A percentile compares a stretch with the other conserved stretches of the same genome.
Evolutionary conservation across 371 early-diverging fungal species (phyloP).

Genomic region (Zopfochytrium polystomum): DNA sequence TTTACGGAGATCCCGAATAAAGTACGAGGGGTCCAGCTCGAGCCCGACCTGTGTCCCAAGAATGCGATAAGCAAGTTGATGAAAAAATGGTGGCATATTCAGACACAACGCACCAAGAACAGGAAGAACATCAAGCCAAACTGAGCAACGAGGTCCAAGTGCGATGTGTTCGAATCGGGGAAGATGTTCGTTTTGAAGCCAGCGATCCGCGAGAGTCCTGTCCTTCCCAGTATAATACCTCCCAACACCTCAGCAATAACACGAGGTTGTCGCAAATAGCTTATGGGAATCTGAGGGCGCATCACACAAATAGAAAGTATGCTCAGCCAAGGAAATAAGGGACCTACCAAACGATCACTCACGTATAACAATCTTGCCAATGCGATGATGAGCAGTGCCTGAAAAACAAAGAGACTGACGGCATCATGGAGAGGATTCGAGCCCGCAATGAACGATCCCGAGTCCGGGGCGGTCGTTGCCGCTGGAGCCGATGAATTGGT

Average conservation of each 20-base stretch:
- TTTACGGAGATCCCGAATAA: constrained; percentile 21
- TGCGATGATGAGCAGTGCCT: constrained; percentile 35
- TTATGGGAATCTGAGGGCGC: constrained; percentile 21
- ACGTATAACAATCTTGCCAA: constrained; percentile 21
- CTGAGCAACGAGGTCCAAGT: constrained; percentile 4
- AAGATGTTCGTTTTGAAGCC: constrained; percentile 40
- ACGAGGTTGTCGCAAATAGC: constrained; percentile 37
- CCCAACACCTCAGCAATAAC: constrained; percentile 51
- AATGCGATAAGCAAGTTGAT: neutral
- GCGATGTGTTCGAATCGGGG: constrained; percentile 14
- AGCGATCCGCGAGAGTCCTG: constrained; percentile 29
- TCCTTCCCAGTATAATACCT: constrained; percentile 45
- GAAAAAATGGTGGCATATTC: neutral
- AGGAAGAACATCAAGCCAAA: neutral
- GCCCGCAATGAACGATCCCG: constrained; percentile 27
- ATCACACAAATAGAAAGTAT: neutral
- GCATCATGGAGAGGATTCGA: constrained; percentile 29
- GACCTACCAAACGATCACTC: neutral
- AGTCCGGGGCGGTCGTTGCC: constrained; percentile 1
- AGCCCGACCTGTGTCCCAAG: constrained; percentile 29
- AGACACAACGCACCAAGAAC: constrained; percentile 3
- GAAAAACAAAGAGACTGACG: constrained; percentile 34
- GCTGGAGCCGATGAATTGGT: too few relatives aligned
- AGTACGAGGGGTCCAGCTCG: constrained; percentile 36
- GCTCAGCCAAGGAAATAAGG: neutral